Evolutionary conservation across 495 filamentous ascomycete genomes (phyloP), one percentile per base, ranked within the genome.

Genomic region (Sordaria brevicollis): DNA sequence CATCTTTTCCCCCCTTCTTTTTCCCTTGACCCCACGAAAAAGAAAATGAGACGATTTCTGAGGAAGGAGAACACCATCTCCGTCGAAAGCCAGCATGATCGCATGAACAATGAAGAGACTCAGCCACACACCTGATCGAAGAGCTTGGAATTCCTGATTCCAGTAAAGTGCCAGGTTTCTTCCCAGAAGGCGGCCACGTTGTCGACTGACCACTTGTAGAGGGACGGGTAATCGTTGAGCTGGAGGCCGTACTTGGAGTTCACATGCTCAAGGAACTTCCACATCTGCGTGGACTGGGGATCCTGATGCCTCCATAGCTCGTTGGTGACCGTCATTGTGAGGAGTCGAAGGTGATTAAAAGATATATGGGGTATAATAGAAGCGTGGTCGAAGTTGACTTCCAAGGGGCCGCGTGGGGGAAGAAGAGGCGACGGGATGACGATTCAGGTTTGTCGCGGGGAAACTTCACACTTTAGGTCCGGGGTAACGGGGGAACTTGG

Each of bases 151-250:
- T 91, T 86, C 68, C 83, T 87, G 72, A 97, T 86, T 38, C 89
- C 87, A 5, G 89, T 90, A 77, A 90, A 95, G 54, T 90, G 81
- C 93, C 93, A 97, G 8, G 94, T 86, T 72, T 95, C 89, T 21
- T 84, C 88, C 95, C 95, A 99, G 75, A 97, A 95, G 7, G 85
- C 78, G 11, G 87, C 84, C 29, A 92, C 84, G 74, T 96, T 86
- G 19, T 89, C 84, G 67, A 93, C 86, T 68, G 92, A 96, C 95
- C 95, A 99, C 73, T 85, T 81, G 81, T 93, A 91, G 13, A 97
- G 85, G 11, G 86, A 83, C 25, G 89, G 78, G 74, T 96, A 94
- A 74, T 84, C 86, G 19, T 81, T 74, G 68, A 96, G 83, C 15
- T 82, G 77, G 38, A 91, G 73, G 5, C 80, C 77, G 78, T 94